These are phyloP conservation scores for Pythium insidiosum DNA, from an alignment of 352 stramenopile species.

Conservation along the genomic window DNA sequence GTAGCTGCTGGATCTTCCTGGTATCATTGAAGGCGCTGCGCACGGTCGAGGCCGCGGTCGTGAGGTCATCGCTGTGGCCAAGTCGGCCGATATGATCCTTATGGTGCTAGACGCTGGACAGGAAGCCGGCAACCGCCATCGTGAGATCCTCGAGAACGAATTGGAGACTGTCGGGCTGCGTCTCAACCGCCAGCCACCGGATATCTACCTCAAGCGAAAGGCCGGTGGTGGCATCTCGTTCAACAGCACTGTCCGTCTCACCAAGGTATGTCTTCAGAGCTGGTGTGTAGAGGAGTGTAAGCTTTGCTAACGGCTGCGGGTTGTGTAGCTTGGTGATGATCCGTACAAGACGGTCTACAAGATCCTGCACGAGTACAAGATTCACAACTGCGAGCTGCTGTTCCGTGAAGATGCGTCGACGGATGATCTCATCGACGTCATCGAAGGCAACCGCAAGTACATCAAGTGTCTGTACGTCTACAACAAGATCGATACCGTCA, in stretches of 20 bases:
- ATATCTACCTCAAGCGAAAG: slow-evolving; percentile 96
- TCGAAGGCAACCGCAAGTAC: slow-evolving; percentile 99
- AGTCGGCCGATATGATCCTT: slow-evolving; percentile 98
- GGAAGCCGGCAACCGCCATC: slow-evolving; percentile 94
- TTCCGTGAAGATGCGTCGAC: slow-evolving; percentile 96
- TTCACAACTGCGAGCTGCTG: slow-evolving; percentile 97
- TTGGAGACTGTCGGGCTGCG: slow-evolving; percentile 97
- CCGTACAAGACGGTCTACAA: slow-evolving; percentile 87
- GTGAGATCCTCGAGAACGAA: slow-evolving; percentile 97
- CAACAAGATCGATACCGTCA: slow-evolving; percentile 99
- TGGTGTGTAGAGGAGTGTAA: too few relatives aligned
- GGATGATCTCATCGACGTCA: slow-evolving; percentile 98
- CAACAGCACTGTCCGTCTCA: slow-evolving; percentile 94
- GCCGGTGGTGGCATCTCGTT: slow-evolving; percentile 93
- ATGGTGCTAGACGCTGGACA: slow-evolving; percentile 99
- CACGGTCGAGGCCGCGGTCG: slow-evolving; percentile 96
- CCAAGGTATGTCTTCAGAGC: slow-evolving; percentile 55
- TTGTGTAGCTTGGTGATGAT: slow-evolving; percentile 69
- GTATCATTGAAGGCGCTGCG: slow-evolving; percentile 99
- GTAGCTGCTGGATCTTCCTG: slow-evolving; percentile 96
- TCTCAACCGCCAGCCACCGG: slow-evolving; percentile 94
- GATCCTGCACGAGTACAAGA: slow-evolving; percentile 95
- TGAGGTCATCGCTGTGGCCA: slow-evolving; percentile 98
- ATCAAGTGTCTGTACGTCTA: slow-evolving; percentile 99
- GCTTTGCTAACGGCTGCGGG: too few relatives aligned